Evolutionary conservation across 768 basidiomycete genomes (phyloP).

Genomic region (Hortiboletus campestris): DNA sequence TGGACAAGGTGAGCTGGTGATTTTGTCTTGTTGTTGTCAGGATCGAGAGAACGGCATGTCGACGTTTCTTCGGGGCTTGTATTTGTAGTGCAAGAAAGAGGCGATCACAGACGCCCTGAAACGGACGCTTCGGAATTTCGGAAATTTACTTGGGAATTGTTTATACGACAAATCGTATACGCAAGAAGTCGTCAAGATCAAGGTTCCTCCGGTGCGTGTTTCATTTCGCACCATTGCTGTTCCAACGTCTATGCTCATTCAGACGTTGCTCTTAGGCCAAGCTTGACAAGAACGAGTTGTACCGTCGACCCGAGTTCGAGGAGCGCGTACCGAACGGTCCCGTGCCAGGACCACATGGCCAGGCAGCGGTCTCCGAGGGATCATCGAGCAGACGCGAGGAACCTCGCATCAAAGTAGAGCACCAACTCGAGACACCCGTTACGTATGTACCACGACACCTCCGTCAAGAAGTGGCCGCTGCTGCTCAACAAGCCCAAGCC

Average conservation of each 20-base stretch:
- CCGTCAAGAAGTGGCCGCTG: conserved; percentile 27
- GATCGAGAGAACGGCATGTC: background rate
- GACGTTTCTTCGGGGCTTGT: background rate
- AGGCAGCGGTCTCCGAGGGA: background rate
- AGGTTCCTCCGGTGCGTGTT: conserved; percentile 68
- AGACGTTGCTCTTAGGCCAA: conserved; percentile 37
- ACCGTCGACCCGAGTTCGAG: conserved; percentile 70
- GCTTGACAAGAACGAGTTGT: conserved; percentile 63
- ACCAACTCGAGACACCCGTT: conserved; percentile 18
- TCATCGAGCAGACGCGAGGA: background rate
- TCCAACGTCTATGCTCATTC: background rate
- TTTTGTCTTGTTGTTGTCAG: background rate
- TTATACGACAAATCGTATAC: conserved; percentile 94
- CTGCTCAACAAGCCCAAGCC: conserved; percentile 6
- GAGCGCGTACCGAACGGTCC: conserved; percentile 37
- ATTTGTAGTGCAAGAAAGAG: conserved; percentile 89
- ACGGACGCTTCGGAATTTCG: conserved; percentile 87
- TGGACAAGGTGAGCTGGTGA: conserved; percentile 79
- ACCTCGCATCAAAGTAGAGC: conserved; percentile 21
- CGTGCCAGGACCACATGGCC: background rate
- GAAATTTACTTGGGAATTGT: conserved; percentile 93
- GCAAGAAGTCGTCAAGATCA: conserved; percentile 83
- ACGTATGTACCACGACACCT: conserved; percentile 42
- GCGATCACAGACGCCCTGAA: conserved; percentile 95
- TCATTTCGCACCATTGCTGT: background rate